A percentile compares a stretch with the other conserved stretches of the same genome.
Evolutionary conservation across 495 filamentous ascomycete genomes (phyloP).

Genomic region (Geopyxis carbonaria): DNA sequence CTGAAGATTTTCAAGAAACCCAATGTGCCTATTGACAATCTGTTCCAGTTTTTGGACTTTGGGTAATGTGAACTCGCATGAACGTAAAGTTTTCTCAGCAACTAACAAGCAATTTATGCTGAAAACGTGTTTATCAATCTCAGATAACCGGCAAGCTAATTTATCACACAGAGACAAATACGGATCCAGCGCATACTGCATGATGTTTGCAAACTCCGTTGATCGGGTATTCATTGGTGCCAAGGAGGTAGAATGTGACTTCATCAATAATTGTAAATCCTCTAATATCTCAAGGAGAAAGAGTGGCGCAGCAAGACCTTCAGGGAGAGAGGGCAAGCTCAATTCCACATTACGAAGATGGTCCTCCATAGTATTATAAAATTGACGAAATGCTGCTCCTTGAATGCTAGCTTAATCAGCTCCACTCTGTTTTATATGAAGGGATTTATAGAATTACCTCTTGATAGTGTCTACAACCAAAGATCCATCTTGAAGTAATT

Average conservation of each 20-base stretch:
- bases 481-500: constrained; percentile 53
- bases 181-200: constrained; percentile 69
- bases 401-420: constrained; percentile 34
- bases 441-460: constrained; percentile 3
- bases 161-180: constrained; percentile 59
- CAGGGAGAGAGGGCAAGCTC: constrained; percentile 46
- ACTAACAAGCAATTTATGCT: constrained; percentile 62
- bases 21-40: constrained; percentile 28
- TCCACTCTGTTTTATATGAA: background rate
- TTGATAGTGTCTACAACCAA: constrained; percentile 51
- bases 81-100: constrained; percentile 33
- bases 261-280: constrained; percentile 37
- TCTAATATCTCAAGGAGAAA: constrained; percentile 51
- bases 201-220: constrained; percentile 57
- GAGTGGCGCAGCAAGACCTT: constrained; percentile 60
- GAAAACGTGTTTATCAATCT: constrained; percentile 53
- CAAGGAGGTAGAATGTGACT: constrained; percentile 67
- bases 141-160: constrained; percentile 42
- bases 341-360: constrained; percentile 53
- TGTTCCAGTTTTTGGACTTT: constrained; percentile 32
- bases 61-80: constrained; percentile 39
- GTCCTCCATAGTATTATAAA: constrained; percentile 61
- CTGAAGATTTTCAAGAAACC: constrained; percentile 39
- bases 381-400: constrained; percentile 64
- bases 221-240: constrained; percentile 38